Evolutionary conservation across 768 basidiomycete genomes (phyloP), one percentile per base, ranked within the genome.

Genomic region (Termitomyces sp.): DNA sequence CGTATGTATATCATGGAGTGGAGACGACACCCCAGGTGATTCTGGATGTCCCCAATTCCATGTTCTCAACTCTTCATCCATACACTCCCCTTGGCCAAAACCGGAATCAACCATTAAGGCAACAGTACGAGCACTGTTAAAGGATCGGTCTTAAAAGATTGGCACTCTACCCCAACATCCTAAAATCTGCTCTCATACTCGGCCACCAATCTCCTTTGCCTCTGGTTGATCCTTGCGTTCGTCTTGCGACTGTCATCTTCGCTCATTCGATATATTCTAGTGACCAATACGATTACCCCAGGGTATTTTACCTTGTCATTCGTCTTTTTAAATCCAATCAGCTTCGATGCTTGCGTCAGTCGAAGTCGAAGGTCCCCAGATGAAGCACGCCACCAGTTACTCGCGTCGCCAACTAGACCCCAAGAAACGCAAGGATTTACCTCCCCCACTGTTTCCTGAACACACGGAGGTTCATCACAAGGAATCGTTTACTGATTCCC

Each of bases 391-490:
- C 56, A 40, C 54, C 2, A 46, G 23, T 48, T 50, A 58, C 4
- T 30, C 26, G 2, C 6, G 32, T 7, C 6, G 32, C 32, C 32
- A 32, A 32, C 56, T 44, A 16, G 55, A 58, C 23, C 14, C 36
- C 18, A 58, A 59, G 41, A 52, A 65, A 26, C 43, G 59, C 26
- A 56, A 65, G 48, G 13, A n/a, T 2, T 54, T 55, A 3, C 61
- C 62, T 13, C 61, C 66, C 66, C 62, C 62, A 5, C 59, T 62
- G 5, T 51, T 47, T 3, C 61, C 62, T 13, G 44, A 58, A 7
- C 46, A 54, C n/a, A 65, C 58, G 35, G 63, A 63, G 40, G 43
- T 63, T 13, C 51, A 60, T 32, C 32, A 40, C 26, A 18, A 35
- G 46, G 6, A 32, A 7, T 32, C 32, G 32, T 5, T 7, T 32